Evolutionary conservation across 108 stramenopile species (phyloP), one percentile per base, ranked within the genome.

Genomic region (Cyclostephanos tholiformis): DNA sequence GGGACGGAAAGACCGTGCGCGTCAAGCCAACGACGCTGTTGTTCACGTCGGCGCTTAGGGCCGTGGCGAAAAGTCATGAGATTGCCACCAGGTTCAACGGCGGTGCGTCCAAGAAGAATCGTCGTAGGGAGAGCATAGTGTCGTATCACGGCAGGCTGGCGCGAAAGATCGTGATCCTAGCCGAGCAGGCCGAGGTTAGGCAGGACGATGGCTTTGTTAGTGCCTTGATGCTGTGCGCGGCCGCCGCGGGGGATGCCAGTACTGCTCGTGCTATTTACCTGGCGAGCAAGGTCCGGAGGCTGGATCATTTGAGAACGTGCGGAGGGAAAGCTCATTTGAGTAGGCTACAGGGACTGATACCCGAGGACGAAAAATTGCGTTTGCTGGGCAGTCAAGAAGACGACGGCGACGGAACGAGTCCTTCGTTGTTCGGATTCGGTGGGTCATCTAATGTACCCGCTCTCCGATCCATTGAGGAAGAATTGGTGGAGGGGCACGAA

Each of bases 121-220:
- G 80, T 41, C 75, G 84, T 8, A 74, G 94, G 64, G 91, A 95
- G 70, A 62, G 58, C 6, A 79, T 91, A 41, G 65, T 91, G 10
- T 80, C 87, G 12, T 88, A 92, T 51, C 94, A 95, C 75, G 94
- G 94, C 22, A 83, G 88, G 60, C 74, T 95, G 87, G 85, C 94
- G 13, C 69, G 84, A 16, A 76, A 83, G 25, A 88, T 95, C 58
- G 85, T 95, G 0, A 75, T 92, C 48, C 46, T 85, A 66, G 94
- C 94, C 0, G 94, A 95, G 72, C 80, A 80, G 52, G 89, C 90
- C 6, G 87, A 91, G 68, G 94, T 92, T 13, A 78, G 86, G 44
- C 89, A 88, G 60, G 91, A 95, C 79, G 89, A 92, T 52, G 90
- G 94, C 4, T 95, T 95, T 71, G 77, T 87, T 4, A 79, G 86